Evolutionary conservation across 2,329 filamentous ascomycete genomes (phyloP), one percentile per base, ranked within the genome.

Genomic region (Dothidotthia symphoricarpi): DNA sequence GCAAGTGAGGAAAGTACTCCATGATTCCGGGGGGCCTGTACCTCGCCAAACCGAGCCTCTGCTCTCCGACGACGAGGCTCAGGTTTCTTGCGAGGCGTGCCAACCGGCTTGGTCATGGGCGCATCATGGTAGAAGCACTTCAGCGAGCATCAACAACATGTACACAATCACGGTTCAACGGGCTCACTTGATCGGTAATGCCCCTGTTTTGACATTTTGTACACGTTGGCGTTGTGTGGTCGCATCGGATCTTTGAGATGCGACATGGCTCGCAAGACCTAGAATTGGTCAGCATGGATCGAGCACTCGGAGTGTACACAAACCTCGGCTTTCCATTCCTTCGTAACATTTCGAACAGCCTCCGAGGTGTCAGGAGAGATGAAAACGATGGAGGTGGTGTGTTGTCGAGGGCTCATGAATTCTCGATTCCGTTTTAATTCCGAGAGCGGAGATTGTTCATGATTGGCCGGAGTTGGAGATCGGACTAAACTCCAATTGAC

Each of bases 51-150:
- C 9, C 45, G 55, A 34, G 30, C 40, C 28, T 61, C 46, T 22
- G 36, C 39, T 24, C 51, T 53, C 30, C 58, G 55, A 34, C 51
- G 52, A 29, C 61, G 60, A 38, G 53, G 55, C 38, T 62, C 59
- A 17, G 57, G 55, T 29, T 59, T 61, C 38, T 63, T 64, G n/a
- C 61, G 59, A 33, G 61, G 60, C 7, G 60, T 62, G 6, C 61
- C 61, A 13, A 56, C 52, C 2, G 63, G 61, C 42, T 62, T 63
- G 28, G 61, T 66, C 63, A 66, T 64, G 3, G 63, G 61, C 22
- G 57, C 59, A 10, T 61, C 61, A 43, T 66, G 63, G 28, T 63
- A 65, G 41, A 60, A 65, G 43, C 63, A 66, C 56, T 65, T 36
- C 24, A 11, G 25, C 14, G 28, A 31, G 16, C 24, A 39, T 51